Percentiles rank a stretch among this genome's conserved stretches.
These are phyloP conservation scores for Phlegmacium glaucopus DNA, from an alignment of 768 basidiomycete species.

Conservation along the genomic window DNA sequence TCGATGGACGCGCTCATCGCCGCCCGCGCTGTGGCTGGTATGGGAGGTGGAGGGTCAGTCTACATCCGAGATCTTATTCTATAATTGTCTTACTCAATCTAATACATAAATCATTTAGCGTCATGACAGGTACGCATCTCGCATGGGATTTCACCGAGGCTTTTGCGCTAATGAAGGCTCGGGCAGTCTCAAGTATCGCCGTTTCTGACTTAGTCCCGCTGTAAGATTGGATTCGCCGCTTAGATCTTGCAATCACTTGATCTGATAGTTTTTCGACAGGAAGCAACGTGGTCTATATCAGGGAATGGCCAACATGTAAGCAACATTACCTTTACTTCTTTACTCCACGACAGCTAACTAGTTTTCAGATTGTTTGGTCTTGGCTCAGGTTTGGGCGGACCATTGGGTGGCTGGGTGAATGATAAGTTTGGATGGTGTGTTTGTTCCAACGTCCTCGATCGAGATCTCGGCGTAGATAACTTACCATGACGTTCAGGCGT, in stretches of 20 bases:
- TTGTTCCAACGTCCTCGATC: conserved; percentile 4
- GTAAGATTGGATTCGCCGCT: conserved; percentile 39
- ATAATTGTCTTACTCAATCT: conserved; percentile 18
- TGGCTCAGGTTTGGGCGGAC: conserved; percentile 79
- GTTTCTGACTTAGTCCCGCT: conserved; percentile 88
- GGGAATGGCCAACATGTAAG: conserved; percentile 85
- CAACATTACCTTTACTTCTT: conserved; percentile 1
- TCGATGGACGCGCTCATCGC: conserved; percentile 81
- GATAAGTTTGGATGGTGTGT: conserved; percentile 83
- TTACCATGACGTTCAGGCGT: conserved; percentile 49
- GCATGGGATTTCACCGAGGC: conserved; percentile 11
- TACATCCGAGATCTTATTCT: conserved; percentile 12
- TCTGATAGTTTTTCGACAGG: conserved; percentile 33
- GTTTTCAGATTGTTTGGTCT: conserved; percentile 69
- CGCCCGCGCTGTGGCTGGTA: conserved; percentile 83
- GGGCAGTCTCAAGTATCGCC: conserved; percentile 74
- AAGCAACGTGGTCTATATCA: conserved; percentile 89
- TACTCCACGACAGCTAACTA: not conserved
- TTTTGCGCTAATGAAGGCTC: conserved; percentile 20
- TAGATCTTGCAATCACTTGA: conserved; percentile 12
- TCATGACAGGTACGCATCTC: conserved; percentile 70
- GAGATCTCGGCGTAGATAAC: conserved; percentile 2
- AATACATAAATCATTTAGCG: conserved; percentile 41
- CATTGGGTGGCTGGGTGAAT: conserved; percentile 81
- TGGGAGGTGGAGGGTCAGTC: conserved; percentile 88